Percentiles rank a stretch among this genome's conserved stretches.
phyloP scores from a whole-genome alignment of 169 alveolate genomes.

The Plasmodium sp. region DNA sequence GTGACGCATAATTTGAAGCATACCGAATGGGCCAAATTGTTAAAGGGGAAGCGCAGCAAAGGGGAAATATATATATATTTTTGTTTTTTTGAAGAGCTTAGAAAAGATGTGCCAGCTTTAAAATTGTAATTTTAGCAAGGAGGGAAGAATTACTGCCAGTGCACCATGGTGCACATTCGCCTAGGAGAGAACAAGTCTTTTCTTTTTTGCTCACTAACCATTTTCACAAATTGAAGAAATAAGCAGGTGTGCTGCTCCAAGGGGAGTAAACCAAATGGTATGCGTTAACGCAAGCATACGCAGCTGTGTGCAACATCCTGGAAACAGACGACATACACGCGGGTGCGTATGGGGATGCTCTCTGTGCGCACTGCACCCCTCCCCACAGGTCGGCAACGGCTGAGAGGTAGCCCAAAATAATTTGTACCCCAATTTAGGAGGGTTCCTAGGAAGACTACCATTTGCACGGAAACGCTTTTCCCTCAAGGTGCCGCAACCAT shows the following conservation, averaged over 20 bases:
- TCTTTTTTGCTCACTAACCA: not conserved
- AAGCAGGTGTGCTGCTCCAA: not conserved
- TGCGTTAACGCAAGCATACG: not conserved
- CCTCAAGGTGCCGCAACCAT: not conserved
- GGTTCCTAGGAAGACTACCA: not conserved
- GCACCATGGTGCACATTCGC: conserved; percentile 36
- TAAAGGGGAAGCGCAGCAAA: not conserved
- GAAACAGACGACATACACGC: not conserved
- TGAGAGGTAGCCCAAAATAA: not conserved
- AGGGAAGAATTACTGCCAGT: not conserved
- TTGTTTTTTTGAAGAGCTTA: not conserved
- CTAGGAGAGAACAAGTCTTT: not conserved
- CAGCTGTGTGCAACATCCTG: not conserved
- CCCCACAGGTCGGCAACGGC: not conserved
- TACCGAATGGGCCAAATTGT: not conserved
- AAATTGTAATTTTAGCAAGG: not conserved
- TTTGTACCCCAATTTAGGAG: not conserved
- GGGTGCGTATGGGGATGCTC: not conserved
- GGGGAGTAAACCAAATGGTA: not conserved
- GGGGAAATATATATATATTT: not conserved
- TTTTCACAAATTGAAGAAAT: not conserved
- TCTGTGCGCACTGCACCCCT: not conserved
- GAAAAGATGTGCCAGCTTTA: not conserved
- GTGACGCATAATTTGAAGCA: not conserved
- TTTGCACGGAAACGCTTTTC: not conserved